phyloP scores from a whole-genome alignment of 257 asterid species.

The Ilex aquifolium region DNA sequence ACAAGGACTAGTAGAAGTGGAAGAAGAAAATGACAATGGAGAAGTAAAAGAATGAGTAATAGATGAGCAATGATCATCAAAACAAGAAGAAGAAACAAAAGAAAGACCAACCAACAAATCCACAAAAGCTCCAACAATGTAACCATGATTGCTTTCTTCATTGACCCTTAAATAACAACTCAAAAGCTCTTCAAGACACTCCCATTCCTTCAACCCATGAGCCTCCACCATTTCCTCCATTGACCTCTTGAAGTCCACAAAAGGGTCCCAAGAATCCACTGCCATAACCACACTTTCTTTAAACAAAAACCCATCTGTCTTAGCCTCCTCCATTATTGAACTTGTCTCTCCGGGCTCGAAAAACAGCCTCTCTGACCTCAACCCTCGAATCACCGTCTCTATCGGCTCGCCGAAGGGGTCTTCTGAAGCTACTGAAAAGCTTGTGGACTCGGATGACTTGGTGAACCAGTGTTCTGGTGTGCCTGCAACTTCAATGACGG shows the following conservation, averaged over 20 bases:
- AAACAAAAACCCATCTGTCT: background rate
- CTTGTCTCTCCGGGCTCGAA: background rate
- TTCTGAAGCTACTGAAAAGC: background rate
- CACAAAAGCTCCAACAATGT: constrained; percentile 65
- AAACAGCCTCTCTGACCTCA: background rate
- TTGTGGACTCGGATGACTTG: no score
- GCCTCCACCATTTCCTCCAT: constrained; percentile 88
- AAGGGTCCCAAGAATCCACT: constrained; percentile 61
- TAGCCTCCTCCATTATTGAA: background rate
- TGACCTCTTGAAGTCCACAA: constrained; percentile 51
- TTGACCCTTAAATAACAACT: constrained; percentile 50
- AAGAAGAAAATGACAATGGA: constrained; percentile 54
- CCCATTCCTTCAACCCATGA: constrained; percentile 45
- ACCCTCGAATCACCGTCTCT: background rate
- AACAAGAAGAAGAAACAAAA: constrained; percentile 12
- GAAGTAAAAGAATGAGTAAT: constrained; percentile 48
- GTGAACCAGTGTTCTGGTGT: background rate
- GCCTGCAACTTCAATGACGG: background rate
- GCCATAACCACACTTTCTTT: constrained; percentile 32
- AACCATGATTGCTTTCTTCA: constrained; percentile 41
- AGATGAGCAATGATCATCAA: constrained; percentile 24
- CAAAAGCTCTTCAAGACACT: constrained; percentile 50
- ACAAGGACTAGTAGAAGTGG: constrained; percentile 30
- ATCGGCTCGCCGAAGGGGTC: background rate
- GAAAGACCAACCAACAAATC: constrained; percentile 44